Base-by-base conservation (phyloP, 257 asterid genomes). In the Nyctanthes arbortristis region DNA sequence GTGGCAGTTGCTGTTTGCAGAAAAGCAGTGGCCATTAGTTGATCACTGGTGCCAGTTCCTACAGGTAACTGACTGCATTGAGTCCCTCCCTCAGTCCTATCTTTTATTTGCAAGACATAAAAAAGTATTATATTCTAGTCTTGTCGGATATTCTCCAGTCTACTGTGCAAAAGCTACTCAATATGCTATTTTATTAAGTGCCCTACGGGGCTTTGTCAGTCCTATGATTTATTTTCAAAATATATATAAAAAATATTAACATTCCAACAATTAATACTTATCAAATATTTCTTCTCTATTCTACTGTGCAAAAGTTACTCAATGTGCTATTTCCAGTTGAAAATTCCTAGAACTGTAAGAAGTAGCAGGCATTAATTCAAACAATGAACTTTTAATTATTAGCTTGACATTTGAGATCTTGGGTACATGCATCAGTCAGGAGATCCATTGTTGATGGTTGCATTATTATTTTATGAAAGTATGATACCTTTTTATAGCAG, bases 21-120 rank as follows among this genome's bases (percentile, higher is more conserved):
- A 91, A 80, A 89, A 80, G 81, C 87, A 86, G 64, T 94, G 97
- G 99, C 96, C 96, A 20, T 79, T 91, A 73, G 97, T 94, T 34
- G 97, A 91, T 55, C 93, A 89, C 67, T 94, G 99, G 99, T 91
- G 97, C 86, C 99, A 88, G 85, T 94, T 94, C 84, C 73, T 94
- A 75, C 97, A 94, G 97, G 99, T 94, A 58, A 75, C 39, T 61
- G 66, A 40, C 29, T 59, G 20, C 35, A 65, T 55, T 29, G 39
- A 63, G 63, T 56, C 39, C 61, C 5, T 7, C 59, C 59, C 59
- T 24, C 14, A 25, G 9, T 52, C 59, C 59, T 12, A 52, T 52
- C 30, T 22, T 52, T 24, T 27, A 52, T 22, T 52, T 52, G 30
- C 30, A 52, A 52, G 3, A 16, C 59, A 9, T 24, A 9, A 47